A percentile compares a stretch with the other conserved stretches of the same genome.
These are phyloP conservation scores for Ophiobolus disseminans DNA, from an alignment of 2,329 filamentous ascomycete genomes.

Conservation along the genomic window DNA sequence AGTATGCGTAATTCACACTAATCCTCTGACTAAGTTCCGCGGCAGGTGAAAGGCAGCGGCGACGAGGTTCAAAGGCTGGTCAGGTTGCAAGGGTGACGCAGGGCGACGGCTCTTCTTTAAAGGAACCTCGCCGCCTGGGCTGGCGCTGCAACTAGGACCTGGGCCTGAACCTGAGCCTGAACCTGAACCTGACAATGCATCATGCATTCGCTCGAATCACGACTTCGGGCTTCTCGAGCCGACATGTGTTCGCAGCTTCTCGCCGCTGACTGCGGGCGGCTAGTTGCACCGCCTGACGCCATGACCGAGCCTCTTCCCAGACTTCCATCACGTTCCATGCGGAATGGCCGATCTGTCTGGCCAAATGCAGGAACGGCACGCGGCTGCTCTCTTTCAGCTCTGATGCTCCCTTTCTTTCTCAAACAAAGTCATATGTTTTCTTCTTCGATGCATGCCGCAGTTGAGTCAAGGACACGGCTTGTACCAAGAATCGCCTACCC, in stretches of 20 bases:
- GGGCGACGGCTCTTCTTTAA: constrained; percentile 23
- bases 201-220: not conserved
- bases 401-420: not conserved
- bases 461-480: not conserved
- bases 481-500: constrained; percentile 2
- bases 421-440: not conserved
- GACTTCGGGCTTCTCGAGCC: constrained; percentile 16
- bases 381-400: not conserved
- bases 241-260: constrained; percentile 23
- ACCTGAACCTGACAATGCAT: constrained; percentile 1
- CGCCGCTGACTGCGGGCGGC: constrained; percentile 15
- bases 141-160: not conserved
- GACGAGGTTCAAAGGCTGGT: not conserved
- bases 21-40: constrained; percentile 13
- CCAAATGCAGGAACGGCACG: constrained; percentile 11
- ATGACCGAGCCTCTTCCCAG: not conserved
- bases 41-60: not conserved
- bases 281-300: constrained; percentile 1
- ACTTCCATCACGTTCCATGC: constrained; percentile 17
- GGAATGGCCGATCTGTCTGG: constrained; percentile 1
- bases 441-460: not conserved
- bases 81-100: constrained; percentile 18
- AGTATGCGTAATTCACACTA: not conserved
- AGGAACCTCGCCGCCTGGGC: constrained; percentile 6
- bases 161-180: not conserved